Conservation (phyloP, 2,329 filamentous ascomycete species). For the Tolypocladium tropicale region DNA sequence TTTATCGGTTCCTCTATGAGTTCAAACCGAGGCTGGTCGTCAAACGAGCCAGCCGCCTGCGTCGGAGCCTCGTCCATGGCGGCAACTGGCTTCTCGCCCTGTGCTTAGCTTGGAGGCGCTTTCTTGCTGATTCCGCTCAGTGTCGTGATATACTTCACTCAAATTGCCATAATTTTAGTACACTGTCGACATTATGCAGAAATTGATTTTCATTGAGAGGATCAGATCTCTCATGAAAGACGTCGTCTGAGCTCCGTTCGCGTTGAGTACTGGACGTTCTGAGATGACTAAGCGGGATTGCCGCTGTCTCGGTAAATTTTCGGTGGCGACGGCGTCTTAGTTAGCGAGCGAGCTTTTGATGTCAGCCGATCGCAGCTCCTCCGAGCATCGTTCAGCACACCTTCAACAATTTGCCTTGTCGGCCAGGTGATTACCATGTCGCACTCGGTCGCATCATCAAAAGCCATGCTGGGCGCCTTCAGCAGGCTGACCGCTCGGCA, state of each 20-base stretch:
- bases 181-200: not conserved
- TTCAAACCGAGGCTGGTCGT: conserved; percentile 16
- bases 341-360: not conserved
- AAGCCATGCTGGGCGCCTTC: conserved; percentile 22
- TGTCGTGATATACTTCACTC: not conserved
- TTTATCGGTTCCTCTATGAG: conserved; percentile 16
- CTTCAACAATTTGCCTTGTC: not conserved
- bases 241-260: not conserved
- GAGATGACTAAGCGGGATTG: not conserved
- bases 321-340: conserved; percentile 2
- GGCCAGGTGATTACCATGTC: conserved; percentile 22
- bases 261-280: not conserved
- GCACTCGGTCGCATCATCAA: conserved; percentile 23
- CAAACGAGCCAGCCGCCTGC: conserved; percentile 8
- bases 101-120: not conserved
- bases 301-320: conserved; percentile 7
- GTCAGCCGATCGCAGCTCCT: not conserved
- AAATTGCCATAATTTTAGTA: not conserved
- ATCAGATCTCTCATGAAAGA: not conserved
- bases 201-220: not conserved
- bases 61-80: conserved; percentile 18
- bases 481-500: conserved; percentile 20
- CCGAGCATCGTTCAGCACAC: not conserved
- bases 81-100: not conserved
- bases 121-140: not conserved